Conservation (phyloP, 179 eudicot species). For the Camellia oleifera region DNA sequence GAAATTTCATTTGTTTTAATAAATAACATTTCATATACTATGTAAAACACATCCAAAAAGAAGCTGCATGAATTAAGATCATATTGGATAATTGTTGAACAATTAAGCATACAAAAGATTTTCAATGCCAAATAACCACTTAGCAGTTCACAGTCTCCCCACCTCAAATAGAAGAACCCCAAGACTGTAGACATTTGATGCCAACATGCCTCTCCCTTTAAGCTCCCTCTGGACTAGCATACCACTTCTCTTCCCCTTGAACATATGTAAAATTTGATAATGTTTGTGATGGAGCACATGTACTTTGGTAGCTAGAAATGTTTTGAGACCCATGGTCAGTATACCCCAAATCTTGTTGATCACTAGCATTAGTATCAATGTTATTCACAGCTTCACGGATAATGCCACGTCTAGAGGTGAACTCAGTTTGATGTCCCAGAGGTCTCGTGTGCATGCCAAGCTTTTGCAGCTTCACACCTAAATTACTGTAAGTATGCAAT, state of each 20-base stretch:
- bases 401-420: not conserved
- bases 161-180: constrained; percentile 74
- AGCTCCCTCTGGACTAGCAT: constrained; percentile 49
- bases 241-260: constrained; percentile 56
- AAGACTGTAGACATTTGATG: constrained; percentile 53
- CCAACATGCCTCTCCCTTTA: constrained; percentile 18
- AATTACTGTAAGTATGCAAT: constrained; percentile 11
- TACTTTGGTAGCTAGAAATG: not conserved
- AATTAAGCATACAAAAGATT: not conserved
- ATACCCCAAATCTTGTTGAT: not conserved
- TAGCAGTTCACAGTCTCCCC: constrained; percentile 12
- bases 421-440: constrained; percentile 16
- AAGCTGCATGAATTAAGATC: not conserved
- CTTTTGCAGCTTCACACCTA: constrained; percentile 36
- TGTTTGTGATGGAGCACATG: not conserved
- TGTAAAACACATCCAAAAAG: not conserved
- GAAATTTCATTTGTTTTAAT: too few relatives aligned
- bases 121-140: not conserved
- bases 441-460: constrained; percentile 19
- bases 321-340: not conserved
- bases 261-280: not conserved
- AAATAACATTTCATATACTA: too few relatives aligned
- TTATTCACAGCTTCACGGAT: not conserved
- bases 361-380: not conserved
- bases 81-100: not conserved